Percentiles rank a stretch among this genome's conserved stretches.
These are phyloP conservation scores for Sporothrix sp. DNA, from an alignment of 2,329 filamentous ascomycete species.

Conservation along the genomic window DNA sequence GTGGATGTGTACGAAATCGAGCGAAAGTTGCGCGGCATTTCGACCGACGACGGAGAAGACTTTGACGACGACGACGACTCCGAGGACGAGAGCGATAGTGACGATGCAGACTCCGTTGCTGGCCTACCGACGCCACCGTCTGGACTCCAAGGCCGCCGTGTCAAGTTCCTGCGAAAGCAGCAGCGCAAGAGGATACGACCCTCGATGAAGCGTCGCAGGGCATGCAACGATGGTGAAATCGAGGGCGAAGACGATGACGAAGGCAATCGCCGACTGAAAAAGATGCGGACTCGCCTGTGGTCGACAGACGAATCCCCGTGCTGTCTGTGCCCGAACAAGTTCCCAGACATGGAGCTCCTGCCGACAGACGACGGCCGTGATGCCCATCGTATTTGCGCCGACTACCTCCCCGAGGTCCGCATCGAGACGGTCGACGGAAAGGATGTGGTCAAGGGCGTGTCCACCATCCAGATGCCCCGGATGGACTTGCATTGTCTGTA, in stretches of 20 bases:
- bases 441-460: constrained; percentile 68
- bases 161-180: constrained; percentile 41
- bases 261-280: constrained; percentile 53
- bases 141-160: constrained; percentile 30
- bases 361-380: constrained; percentile 79
- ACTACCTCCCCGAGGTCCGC: constrained; percentile 87
- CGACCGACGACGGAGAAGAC: constrained; percentile 70
- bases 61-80: constrained; percentile 51
- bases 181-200: constrained; percentile 57
- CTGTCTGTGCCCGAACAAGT: constrained; percentile 84
- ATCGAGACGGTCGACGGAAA: constrained; percentile 62
- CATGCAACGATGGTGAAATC: background rate
- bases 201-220: background rate
- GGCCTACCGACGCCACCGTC: constrained; percentile 71
- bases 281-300: constrained; percentile 58
- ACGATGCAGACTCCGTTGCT: constrained; percentile 45
- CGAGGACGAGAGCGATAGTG: constrained; percentile 54
- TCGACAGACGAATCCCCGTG: constrained; percentile 45
- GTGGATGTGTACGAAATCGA: constrained; percentile 95
- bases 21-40: constrained; percentile 82
- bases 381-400: constrained; percentile 79
- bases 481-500: constrained; percentile 89
- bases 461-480: constrained; percentile 75
- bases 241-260: constrained; percentile 26
- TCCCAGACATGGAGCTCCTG: constrained; percentile 70